Evolutionary conservation across 2,329 filamentous ascomycete genomes (phyloP), one percentile per base, ranked within the genome.

Genomic region (Cytospora mali): DNA sequence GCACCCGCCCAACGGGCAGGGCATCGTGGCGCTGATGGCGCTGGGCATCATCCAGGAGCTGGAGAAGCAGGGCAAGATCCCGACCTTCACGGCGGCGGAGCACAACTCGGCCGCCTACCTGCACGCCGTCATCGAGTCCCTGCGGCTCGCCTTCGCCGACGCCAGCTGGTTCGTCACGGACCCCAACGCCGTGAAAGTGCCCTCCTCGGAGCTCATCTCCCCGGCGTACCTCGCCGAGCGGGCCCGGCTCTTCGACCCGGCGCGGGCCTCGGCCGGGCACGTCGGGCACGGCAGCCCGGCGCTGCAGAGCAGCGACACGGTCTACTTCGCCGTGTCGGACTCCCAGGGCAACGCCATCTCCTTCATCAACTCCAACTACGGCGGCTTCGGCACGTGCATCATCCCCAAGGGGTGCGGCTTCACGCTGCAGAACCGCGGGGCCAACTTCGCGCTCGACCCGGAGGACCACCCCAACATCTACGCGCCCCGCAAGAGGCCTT

Each of bases 321-420:
- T 98, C 29, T 98, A 98, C 79, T 96, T 98, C 72, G 88, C 89
- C 62, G 90, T 90, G 13, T 90, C 93, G 0, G 95, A 98, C 77
- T 76, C 80, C 1, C 80, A 87, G 33, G 95, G 95, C 59, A 98
- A 98, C 75, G 94, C 90, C 35, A 93, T 95, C 58, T 95, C 90
- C 25, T 97, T 98, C 78, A 98, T 98, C 80, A 98, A 97, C 82
- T 93, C 89, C 76, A 96, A 94, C 80, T 98, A 93, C 76, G 88
- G 84, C 61, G 92, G 92, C 0, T 94, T 98, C 75, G 95, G 95
- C 58, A 95, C 92, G 0, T 83, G 80, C 68, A 96, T 98, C 72
- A 87, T 99, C 56, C 94, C 95, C 23, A 78, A 81, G 49, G 91
- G 89, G 7, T 96, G 92, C 74, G 94, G 94, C 9, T 98, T 98